Conservation (phyloP, 2,329 filamentous ascomycete genomes). For the Aspergillus neotritici region DNA sequence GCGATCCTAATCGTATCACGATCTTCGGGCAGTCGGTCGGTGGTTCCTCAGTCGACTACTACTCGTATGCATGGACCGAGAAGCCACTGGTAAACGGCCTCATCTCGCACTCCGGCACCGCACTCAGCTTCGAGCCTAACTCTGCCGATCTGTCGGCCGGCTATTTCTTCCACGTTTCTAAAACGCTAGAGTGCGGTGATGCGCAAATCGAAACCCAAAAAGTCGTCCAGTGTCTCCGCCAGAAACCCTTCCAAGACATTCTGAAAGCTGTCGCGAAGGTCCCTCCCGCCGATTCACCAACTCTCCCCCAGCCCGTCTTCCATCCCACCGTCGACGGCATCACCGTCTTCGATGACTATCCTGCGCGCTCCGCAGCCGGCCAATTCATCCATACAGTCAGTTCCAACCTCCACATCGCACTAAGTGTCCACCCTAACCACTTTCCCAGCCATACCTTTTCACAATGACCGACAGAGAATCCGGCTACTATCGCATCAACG, state of each 20-base stretch:
- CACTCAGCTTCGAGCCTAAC: conserved; percentile 43
- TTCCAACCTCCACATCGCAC: background rate
- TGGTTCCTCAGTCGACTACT: conserved; percentile 24
- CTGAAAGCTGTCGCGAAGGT: conserved; percentile 35
- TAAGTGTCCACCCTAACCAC: background rate
- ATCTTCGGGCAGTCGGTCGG: conserved; percentile 47
- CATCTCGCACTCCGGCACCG: conserved; percentile 35
- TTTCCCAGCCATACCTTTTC: conserved; percentile 35
- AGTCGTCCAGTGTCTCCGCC: conserved; percentile 36
- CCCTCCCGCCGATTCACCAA: conserved; percentile 26
- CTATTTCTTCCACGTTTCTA: conserved; percentile 42
- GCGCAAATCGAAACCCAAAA: conserved; percentile 18
- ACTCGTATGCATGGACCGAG: conserved; percentile 27
- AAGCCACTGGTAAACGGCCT: conserved; percentile 36
- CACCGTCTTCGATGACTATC: conserved; percentile 41
- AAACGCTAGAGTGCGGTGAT: conserved; percentile 35
- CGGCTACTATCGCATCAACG: conserved; percentile 44
- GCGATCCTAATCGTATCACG: conserved; percentile 43
- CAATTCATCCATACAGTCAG: conserved; percentile 35
- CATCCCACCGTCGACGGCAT: conserved; percentile 40
- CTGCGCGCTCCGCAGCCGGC: conserved; percentile 27
- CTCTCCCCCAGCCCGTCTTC: conserved; percentile 29
- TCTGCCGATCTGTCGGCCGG: conserved; percentile 26
- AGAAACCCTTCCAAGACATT: conserved; percentile 32
- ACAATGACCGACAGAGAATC: conserved; percentile 46